Evolutionary conservation across 768 basidiomycete genomes (phyloP).

Genomic region (Agaricus subrufescens): DNA sequence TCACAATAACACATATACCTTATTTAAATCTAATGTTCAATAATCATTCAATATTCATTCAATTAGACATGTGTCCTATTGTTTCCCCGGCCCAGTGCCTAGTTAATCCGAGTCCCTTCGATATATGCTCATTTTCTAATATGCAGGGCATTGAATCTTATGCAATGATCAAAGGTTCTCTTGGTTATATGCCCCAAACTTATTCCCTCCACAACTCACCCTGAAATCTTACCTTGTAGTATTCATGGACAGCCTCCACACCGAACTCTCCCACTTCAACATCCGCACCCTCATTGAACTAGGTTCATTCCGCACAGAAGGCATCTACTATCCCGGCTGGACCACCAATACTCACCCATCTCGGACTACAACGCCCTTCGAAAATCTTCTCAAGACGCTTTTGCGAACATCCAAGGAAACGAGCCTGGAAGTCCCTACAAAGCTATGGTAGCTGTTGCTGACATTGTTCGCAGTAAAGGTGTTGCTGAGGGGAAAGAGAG

Average conservation of each 20-base stretch:
- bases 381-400: slow-evolving; percentile 23
- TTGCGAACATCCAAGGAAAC: slow-evolving; percentile 33
- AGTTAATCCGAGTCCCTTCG: no score
- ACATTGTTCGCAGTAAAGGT: slow-evolving; percentile 48
- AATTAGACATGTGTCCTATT: no score
- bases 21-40: no score
- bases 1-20: no score
- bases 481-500: slow-evolving; percentile 17
- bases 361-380: slow-evolving; percentile 45
- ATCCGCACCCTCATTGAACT: slow-evolving; percentile 57
- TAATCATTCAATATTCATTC: no score
- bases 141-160: slow-evolving; percentile 25
- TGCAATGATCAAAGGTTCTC: slow-evolving; percentile 54
- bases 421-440: slow-evolving; percentile 55
- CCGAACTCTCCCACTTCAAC: slow-evolving; percentile 50
- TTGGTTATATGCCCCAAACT: slow-evolving; percentile 38
- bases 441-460: slow-evolving; percentile 48
- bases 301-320: slow-evolving; percentile 57
- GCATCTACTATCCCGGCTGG: slow-evolving; percentile 40
- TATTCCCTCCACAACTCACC: neutral
- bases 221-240: slow-evolving; percentile 23
- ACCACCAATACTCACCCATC: slow-evolving; percentile 31
- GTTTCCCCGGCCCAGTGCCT: no score
- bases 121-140: no score
- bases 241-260: slow-evolving; percentile 47